Conservation (phyloP, 805 yeast genomes). For the Candida gorgasii region DNA sequence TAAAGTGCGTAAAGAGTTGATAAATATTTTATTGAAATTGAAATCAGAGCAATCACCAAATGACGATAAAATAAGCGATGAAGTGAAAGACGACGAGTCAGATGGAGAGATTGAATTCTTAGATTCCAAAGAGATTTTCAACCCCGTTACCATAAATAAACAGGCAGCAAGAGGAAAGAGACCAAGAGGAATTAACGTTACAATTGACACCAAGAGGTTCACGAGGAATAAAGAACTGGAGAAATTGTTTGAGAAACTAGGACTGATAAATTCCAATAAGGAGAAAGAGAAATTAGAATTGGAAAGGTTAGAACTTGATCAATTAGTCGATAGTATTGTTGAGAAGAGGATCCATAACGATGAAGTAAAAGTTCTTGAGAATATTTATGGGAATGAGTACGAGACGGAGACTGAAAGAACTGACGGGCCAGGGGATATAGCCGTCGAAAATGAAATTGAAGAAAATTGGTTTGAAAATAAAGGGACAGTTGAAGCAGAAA, state of each 20-base stretch:
- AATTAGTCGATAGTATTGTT: neutral
- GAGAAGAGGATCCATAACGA: neutral
- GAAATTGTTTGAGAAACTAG: too few relatives aligned
- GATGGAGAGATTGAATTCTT: constrained; percentile 13
- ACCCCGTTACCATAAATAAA: constrained; percentile 3
- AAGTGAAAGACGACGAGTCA: constrained; percentile 1
- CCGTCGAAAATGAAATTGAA: neutral
- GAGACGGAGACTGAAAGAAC: too few relatives aligned
- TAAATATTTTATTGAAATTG: constrained; percentile 23
- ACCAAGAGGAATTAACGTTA: constrained; percentile 3
- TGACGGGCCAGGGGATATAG: neutral
- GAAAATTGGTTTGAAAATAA: neutral
- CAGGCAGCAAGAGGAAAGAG: neutral
- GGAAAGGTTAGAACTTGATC: neutral
- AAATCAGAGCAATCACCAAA: constrained; percentile 2
- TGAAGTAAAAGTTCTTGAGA: neutral
- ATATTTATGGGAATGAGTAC: neutral
- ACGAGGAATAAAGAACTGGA: neutral
- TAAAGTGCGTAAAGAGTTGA: constrained; percentile 27
- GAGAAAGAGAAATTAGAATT: neutral
- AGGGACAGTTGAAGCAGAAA: neutral
- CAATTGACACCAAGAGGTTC: constrained; percentile 7
- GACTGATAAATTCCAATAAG: too few relatives aligned
- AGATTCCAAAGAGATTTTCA: constrained; percentile 2
- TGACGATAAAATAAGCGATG: constrained; percentile 11